Base-by-base conservation (phyloP, 108 stramenopile genomes). In the Parietichytrium sp. region DNA sequence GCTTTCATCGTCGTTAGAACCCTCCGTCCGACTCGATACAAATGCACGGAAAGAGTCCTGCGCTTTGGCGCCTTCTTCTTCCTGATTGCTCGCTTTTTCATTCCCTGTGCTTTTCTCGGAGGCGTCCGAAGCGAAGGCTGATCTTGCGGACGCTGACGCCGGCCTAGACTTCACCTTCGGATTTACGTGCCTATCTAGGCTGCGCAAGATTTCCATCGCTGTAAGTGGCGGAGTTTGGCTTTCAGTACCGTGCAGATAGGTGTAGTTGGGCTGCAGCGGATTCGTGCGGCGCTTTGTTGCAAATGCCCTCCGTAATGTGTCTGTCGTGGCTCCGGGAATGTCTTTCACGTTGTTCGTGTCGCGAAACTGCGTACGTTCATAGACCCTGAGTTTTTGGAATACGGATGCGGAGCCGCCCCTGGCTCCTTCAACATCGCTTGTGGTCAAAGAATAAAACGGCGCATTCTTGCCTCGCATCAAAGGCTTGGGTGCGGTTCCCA, bases 281-380 rank as follows among this genome's bases (percentile, higher is more conserved):
- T 72, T 42, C 29, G 61, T 72, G 23, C 45, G 61, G 15, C 61
- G 6, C 42, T 72, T 72, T 8, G 61, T 45, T 6, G 38, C 38
- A 7, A 72, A 42, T 10, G 38, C 61, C 0, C 61, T 33, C 13
- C 61, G 61, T 15, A 72, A 25, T 12, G 61, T 72, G 8, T 42
- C 61, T 6, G 61, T 72, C 16, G 61, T 72, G 13, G 61, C 61
- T n/a, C 61, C 61, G 13, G 18, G n/a, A 72, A 72, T 72, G 42
- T 72, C 61, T 15, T 33, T 45, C 8, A 72, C 61, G 15, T 72
- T 25, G 61, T 72, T 72, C n/a, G 61, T 72, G n/a, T 72, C 25
- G 12, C 61, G 61, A 3, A 72, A 72, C 1, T 45, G 23, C 33
- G 18, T 72, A 27, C 61, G 61, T 20, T 72, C 61, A 25, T 72